Percentiles rank a stretch among this genome's conserved stretches.
These are phyloP conservation scores for Coemansia sp. DNA, from an alignment of 192 early-diverging fungal species.

Conservation along the genomic window DNA sequence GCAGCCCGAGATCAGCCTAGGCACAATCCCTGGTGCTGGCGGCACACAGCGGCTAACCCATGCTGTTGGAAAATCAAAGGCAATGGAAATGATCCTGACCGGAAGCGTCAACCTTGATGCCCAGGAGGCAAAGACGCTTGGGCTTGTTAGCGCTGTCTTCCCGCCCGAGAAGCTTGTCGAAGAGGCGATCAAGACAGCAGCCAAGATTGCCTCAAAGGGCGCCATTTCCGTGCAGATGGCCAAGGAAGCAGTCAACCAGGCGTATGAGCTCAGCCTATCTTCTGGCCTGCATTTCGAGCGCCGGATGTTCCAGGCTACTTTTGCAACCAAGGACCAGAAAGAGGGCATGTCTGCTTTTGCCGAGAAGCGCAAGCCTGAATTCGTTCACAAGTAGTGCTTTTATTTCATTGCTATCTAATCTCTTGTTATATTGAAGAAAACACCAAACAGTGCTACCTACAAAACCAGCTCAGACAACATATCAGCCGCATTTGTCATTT, in stretches of 20 bases:
- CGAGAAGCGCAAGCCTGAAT: conserved; percentile 88
- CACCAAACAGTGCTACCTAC: not conserved
- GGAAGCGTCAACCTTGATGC: conserved; percentile 83
- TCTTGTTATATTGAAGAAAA: not conserved
- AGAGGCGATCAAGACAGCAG: conserved; percentile 87
- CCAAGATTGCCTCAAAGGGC: conserved; percentile 83
- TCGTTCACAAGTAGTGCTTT: conserved; percentile 71
- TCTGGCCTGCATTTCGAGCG: conserved; percentile 92
- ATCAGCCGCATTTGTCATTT: conserved; percentile 43
- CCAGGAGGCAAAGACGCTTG: conserved; percentile 77
- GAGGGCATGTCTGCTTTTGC: conserved; percentile 97
- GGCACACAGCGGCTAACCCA: conserved; percentile 84
- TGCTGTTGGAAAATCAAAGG: conserved; percentile 96
- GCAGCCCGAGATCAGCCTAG: conserved; percentile 98
- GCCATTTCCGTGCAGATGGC: conserved; percentile 89
- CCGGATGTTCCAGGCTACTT: conserved; percentile 89
- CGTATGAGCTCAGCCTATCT: conserved; percentile 83
- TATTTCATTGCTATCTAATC: too few species aligned
- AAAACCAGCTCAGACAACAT: conserved; percentile 30
- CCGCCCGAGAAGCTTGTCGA: conserved; percentile 86
- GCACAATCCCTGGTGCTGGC: conserved; percentile 92
- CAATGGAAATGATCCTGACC: conserved; percentile 95
- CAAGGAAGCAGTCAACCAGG: conserved; percentile 96
- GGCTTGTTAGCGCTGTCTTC: conserved; percentile 89
- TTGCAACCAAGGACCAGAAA: conserved; percentile 92